Percentiles rank a stretch among this genome's conserved stretches.
Evolutionary conservation across 257 asterid species (phyloP).

Genomic region (Nicotiana obtusifolia): DNA sequence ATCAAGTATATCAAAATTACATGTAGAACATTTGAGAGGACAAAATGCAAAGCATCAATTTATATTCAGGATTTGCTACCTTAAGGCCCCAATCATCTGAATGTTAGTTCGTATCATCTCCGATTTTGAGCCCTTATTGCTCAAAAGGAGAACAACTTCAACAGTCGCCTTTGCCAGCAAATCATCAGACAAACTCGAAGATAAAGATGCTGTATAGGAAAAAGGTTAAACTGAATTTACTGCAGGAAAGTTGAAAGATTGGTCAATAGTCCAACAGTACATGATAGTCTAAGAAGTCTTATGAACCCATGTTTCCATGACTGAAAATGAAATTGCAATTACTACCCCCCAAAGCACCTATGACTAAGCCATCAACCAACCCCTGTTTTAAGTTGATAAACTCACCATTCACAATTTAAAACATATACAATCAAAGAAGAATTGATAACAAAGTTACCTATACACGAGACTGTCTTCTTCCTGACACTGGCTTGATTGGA

Average conservation of each 20-base stretch:
- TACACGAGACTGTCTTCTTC: constrained; percentile 90
- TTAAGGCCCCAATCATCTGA: constrained; percentile 97
- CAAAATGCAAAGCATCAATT: constrained; percentile 5
- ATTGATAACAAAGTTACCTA: constrained; percentile 50
- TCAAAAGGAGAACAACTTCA: constrained; percentile 71
- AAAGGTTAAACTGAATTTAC: constrained; percentile 1
- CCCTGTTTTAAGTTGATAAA: constrained; percentile 7
- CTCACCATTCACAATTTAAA: background rate
- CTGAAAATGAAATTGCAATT: background rate
- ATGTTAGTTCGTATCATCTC: constrained; percentile 91
- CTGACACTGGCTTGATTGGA: constrained; percentile 93
- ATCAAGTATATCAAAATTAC: background rate
- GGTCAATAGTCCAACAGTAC: background rate
- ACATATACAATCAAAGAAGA: background rate
- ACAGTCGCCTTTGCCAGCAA: constrained; percentile 83
- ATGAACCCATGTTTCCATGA: background rate
- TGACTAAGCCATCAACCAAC: background rate
- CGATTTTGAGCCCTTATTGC: constrained; percentile 55
- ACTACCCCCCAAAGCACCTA: background rate
- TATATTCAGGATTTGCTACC: constrained; percentile 36
- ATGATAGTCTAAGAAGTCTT: background rate
- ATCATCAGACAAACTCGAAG: constrained; percentile 98
- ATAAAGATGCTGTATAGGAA: constrained; percentile 68
- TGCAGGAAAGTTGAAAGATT: background rate
- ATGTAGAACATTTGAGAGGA: background rate